phyloP scores from a whole-genome alignment of 2,329 filamentous ascomycete species.

The Cladophialophora chaetospira region DNA sequence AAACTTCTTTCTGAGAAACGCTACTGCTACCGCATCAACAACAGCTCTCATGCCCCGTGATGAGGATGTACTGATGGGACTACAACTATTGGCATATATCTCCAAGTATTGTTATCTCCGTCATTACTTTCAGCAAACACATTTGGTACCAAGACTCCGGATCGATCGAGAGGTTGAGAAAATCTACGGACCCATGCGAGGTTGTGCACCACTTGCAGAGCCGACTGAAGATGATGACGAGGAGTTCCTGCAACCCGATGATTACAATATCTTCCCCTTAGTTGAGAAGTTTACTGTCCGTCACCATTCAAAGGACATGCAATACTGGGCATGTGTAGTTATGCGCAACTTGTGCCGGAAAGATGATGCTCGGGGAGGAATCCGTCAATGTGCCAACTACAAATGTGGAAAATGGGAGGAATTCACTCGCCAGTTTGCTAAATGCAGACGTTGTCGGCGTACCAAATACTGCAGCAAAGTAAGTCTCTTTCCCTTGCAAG shows the following conservation, averaged over 20 bases:
- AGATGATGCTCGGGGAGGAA: conserved; percentile 90
- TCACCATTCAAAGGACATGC: conserved; percentile 95
- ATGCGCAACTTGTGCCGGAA: conserved; percentile 99
- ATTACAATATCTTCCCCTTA: conserved; percentile 97
- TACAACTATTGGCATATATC: conserved; percentile 94
- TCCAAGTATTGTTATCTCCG: conserved; percentile 98
- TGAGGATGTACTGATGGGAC: conserved; percentile 96
- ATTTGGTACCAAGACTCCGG: conserved; percentile 87
- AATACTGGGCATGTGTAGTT: conserved; percentile 98
- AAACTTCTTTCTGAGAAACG: conserved; percentile 75
- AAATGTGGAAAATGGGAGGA: conserved; percentile 99
- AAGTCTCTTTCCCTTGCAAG: conserved; percentile 1
- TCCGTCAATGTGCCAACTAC: conserved; percentile 96
- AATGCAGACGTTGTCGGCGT: conserved; percentile 90
- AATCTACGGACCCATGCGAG: conserved; percentile 69
- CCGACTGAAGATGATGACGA: conserved; percentile 70
- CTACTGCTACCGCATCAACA: conserved; percentile 69
- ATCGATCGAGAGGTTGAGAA: conserved; percentile 82
- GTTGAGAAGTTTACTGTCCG: conserved; percentile 98
- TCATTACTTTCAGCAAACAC: conserved; percentile 92
- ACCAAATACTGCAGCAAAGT: conserved; percentile 99
- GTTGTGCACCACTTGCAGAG: conserved; percentile 37
- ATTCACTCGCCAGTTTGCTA: conserved; percentile 93
- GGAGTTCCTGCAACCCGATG: conserved; percentile 88
- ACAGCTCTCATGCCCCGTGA: conserved; percentile 92